phyloP scores from a whole-genome alignment of 805 yeast genomes.

The Yamadazyma philogaea region DNA sequence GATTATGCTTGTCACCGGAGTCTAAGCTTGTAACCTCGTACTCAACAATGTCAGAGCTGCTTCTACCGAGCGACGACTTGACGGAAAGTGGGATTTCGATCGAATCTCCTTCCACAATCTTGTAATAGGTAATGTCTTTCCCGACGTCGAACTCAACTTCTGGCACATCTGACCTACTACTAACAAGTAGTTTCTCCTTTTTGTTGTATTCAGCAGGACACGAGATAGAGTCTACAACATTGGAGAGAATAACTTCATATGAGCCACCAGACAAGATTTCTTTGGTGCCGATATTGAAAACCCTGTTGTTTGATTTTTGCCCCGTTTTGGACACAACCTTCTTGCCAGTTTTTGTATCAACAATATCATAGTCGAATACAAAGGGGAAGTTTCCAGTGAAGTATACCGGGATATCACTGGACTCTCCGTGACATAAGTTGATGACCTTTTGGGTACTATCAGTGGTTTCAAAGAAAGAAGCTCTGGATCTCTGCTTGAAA shows the following conservation, averaged over 20 bases:
- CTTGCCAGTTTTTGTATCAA: conserved; percentile 36
- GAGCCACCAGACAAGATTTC: conserved; percentile 63
- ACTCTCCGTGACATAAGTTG: conserved; percentile 30
- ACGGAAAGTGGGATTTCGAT: conserved; percentile 54
- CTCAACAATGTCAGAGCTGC: conserved; percentile 27
- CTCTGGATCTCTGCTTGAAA: conserved; percentile 64
- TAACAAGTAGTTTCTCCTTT: conserved; percentile 51
- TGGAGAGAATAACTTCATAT: conserved; percentile 59
- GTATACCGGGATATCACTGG: conserved; percentile 45
- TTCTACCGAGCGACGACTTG: conserved; percentile 30
- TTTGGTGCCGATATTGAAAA: conserved; percentile 46
- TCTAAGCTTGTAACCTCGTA: conserved; percentile 25
- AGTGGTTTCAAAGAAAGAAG: conserved; percentile 26
- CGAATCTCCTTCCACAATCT: conserved; percentile 60
- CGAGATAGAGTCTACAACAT: conserved; percentile 70
- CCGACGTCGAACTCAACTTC: conserved; percentile 27
- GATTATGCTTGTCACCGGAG: neutral
- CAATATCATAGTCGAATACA: conserved; percentile 61
- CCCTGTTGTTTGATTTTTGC: neutral
- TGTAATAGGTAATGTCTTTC: conserved; percentile 21
- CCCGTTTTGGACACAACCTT: neutral
- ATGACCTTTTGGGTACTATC: conserved; percentile 16
- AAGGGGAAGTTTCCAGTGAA: conserved; percentile 84
- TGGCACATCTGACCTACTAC: conserved; percentile 71
- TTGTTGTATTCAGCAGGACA: conserved; percentile 68